Percentiles rank a stretch among this genome's conserved stretches.
These are phyloP conservation scores for Skeletonema potamos DNA, from an alignment of 108 stramenopile species.

Conservation along the genomic window DNA sequence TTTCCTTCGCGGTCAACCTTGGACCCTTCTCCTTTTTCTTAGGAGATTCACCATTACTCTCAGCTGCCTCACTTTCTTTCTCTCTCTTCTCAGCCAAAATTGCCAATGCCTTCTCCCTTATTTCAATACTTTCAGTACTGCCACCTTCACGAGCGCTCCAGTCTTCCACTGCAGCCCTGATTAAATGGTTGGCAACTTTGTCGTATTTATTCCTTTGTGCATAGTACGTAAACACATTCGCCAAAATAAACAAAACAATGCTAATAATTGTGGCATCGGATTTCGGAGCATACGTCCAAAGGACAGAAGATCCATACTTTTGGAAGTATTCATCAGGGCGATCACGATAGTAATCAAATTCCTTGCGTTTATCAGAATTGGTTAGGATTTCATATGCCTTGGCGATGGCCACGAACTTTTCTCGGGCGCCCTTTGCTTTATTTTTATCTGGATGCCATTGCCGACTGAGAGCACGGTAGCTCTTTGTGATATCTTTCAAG, in stretches of 20 bases:
- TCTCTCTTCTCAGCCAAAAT: conserved; percentile 53
- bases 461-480: conserved; percentile 68
- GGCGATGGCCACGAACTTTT: conserved; percentile 84
- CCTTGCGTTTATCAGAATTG: conserved; percentile 58
- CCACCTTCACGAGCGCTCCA: conserved; percentile 75
- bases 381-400: conserved; percentile 86
- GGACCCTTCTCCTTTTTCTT: conserved; percentile 50
- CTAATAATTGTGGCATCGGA: conserved; percentile 68
- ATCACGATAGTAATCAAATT: conserved; percentile 81
- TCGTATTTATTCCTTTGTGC: conserved; percentile 78
- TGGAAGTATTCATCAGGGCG: conserved; percentile 79
- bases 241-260: conserved; percentile 55
- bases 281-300: conserved; percentile 83
- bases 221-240: conserved; percentile 61
- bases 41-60: conserved; percentile 13
- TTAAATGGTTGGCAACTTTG: conserved; percentile 69
- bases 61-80: conserved; percentile 7
- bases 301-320: conserved; percentile 75
- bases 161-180: conserved; percentile 81
- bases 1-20: conserved; percentile 65
- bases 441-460: conserved; percentile 89
- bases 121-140: conserved; percentile 67
- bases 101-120: conserved; percentile 68
- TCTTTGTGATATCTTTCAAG: conserved; percentile 74
- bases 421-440: conserved; percentile 74